Percentiles rank a stretch among this genome's conserved stretches.
Evolutionary conservation across 2,329 filamentous ascomycete genomes (phyloP).

Genomic region (Paraphaeosphaeria minitans): DNA sequence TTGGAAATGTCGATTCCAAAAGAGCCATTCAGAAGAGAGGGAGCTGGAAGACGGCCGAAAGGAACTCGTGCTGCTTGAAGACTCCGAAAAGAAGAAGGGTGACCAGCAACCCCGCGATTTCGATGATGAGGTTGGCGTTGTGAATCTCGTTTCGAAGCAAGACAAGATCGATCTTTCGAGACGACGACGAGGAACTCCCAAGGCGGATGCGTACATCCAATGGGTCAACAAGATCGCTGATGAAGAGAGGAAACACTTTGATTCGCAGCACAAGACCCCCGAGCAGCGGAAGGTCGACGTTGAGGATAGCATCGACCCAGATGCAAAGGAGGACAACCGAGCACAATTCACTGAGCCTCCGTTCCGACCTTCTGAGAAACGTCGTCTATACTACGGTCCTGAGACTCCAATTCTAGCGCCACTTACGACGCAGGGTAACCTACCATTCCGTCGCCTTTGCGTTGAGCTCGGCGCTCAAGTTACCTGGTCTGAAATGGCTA

Average conservation of each 20-base stretch:
- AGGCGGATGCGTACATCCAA: conserved; percentile 74
- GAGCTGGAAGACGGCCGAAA: conserved; percentile 78
- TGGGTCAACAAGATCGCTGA: conserved; percentile 74
- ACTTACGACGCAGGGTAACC: conserved; percentile 93
- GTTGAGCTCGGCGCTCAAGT: conserved; percentile 87
- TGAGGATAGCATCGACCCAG: conserved; percentile 28
- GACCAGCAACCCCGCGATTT: conserved; percentile 50
- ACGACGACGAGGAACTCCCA: conserved; percentile 71
- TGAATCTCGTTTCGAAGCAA: conserved; percentile 73
- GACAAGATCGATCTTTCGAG: conserved; percentile 77
- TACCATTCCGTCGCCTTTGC: conserved; percentile 91
- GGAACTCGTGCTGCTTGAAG: conserved; percentile 75
- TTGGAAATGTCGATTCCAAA: conserved; percentile 93
- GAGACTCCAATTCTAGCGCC: conserved; percentile 95
- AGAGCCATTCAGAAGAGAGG: conserved; percentile 83
- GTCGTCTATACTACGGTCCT: conserved; percentile 87
- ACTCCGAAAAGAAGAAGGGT: conserved; percentile 53
- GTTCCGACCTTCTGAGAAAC: conserved; percentile 89
- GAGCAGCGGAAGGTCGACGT: conserved; percentile 33
- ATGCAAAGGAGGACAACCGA: conserved; percentile 66
- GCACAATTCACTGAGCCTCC: conserved; percentile 86
- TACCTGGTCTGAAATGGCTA: conserved; percentile 98
- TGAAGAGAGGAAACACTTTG: conserved; percentile 39
- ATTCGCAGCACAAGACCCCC: conserved; percentile 38
- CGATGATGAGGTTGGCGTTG: conserved; percentile 63